These are phyloP conservation scores for Lodderomyces oxycetoniae DNA, from an alignment of 1,139 yeast genomes.

Conservation along the genomic window DNA sequence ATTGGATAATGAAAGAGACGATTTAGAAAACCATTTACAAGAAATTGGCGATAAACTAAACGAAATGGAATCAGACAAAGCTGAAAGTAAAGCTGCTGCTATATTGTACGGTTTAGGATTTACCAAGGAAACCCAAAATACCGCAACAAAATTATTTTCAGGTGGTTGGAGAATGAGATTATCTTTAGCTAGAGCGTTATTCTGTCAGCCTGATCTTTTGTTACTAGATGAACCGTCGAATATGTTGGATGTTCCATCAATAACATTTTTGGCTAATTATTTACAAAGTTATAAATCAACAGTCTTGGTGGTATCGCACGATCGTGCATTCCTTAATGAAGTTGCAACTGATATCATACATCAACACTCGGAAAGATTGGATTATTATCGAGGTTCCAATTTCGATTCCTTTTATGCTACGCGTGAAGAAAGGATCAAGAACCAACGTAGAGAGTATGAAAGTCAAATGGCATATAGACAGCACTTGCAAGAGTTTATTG, in stretches of 20 bases:
- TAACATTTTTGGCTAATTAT: conserved; percentile 86
- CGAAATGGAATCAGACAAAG: conserved; percentile 96
- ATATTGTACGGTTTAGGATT: conserved; percentile 90
- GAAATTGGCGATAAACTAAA: conserved; percentile 76
- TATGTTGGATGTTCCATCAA: conserved; percentile 99
- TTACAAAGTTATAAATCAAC: conserved; percentile 88
- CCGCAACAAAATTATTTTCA: conserved; percentile 84
- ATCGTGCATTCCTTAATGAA: conserved; percentile 92
- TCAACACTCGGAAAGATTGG: conserved; percentile 95
- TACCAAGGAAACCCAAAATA: conserved; percentile 76
- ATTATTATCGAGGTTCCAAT: conserved; percentile 91
- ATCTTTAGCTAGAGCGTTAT: conserved; percentile 94
- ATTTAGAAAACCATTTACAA: conserved; percentile 69
- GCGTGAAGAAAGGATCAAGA: conserved; percentile 91
- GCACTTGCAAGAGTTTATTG: conserved; percentile 91
- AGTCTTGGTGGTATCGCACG: conserved; percentile 94
- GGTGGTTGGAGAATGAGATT: conserved; percentile 99
- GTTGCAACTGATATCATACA: conserved; percentile 97
- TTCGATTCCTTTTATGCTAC: conserved; percentile 92
- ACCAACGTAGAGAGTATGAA: conserved; percentile 90
- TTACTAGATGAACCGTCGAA: conserved; percentile 97
- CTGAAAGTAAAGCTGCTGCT: conserved; percentile 97
- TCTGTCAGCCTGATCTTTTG: conserved; percentile 92
- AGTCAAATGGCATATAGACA: conserved; percentile 94
- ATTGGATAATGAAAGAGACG: conserved; percentile 85